These are phyloP conservation scores for Starmerella lactis-condensi DNA, from an alignment of 805 yeast species.

Conservation along the genomic window DNA sequence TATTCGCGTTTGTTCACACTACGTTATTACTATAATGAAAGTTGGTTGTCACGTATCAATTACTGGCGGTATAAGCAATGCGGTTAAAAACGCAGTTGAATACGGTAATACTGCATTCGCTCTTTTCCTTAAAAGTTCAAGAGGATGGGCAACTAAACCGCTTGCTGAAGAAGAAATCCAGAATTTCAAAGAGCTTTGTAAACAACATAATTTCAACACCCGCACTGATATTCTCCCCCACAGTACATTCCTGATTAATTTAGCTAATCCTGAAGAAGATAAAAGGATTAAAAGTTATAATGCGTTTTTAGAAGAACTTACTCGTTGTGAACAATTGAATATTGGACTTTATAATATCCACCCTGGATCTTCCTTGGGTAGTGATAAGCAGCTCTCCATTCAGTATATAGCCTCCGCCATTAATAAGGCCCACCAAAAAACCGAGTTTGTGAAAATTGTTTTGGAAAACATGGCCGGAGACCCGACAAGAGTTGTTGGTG, in stretches of 20 bases:
- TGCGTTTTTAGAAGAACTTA: conserved; percentile 69
- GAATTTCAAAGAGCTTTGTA: conserved; percentile 47
- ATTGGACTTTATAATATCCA: conserved; percentile 83
- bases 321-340: conserved; percentile 67
- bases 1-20: too few species aligned
- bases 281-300: conserved; percentile 59
- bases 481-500: conserved; percentile 66
- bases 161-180: conserved; percentile 46
- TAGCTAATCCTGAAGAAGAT: conserved; percentile 75
- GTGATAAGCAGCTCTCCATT: conserved; percentile 48
- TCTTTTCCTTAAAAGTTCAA: conserved; percentile 71
- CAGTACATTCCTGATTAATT: conserved; percentile 81
- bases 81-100: conserved; percentile 39
- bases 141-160: conserved; percentile 78
- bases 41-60: conserved; percentile 84
- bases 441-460: conserved; percentile 67
- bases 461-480: conserved; percentile 98
- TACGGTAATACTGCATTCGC: conserved; percentile 72
- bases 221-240: conserved; percentile 64
- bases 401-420: conserved; percentile 56
- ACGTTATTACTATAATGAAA: conserved; percentile 8
- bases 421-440: conserved; percentile 56
- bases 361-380: conserved; percentile 62
- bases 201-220: conserved; percentile 33
- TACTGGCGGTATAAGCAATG: conserved; percentile 58